A percentile compares a stretch with the other conserved stretches of the same genome.
These are phyloP conservation scores for Rhododendron williamsianum DNA, from an alignment of 148 eudicot genomes.

Conservation along the genomic window DNA sequence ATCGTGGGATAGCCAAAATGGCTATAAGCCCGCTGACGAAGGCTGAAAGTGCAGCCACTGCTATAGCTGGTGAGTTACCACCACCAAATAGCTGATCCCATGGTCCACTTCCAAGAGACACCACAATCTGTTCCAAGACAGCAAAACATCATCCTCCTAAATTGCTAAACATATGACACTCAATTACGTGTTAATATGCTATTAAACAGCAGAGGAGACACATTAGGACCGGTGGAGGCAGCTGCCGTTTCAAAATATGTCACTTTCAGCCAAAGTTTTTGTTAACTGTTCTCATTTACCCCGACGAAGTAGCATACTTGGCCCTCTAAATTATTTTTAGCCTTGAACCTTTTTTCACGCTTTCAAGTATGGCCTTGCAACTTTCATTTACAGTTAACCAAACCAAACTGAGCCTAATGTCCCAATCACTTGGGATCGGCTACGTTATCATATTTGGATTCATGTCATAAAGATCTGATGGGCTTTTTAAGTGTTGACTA, in stretches of 20 bases:
- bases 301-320: neutral
- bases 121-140: constrained; percentile 56
- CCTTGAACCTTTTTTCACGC: neutral
- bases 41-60: constrained; percentile 63
- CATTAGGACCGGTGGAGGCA: neutral
- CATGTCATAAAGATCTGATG: too few relatives aligned
- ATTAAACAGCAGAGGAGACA: neutral
- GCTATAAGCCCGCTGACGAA: constrained; percentile 62
- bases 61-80: constrained; percentile 80
- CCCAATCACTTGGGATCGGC: too few relatives aligned
- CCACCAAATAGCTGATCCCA: constrained; percentile 90
- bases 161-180: constrained; percentile 8
- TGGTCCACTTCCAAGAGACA: constrained; percentile 85
- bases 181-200: neutral
- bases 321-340: neutral
- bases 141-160: constrained; percentile 8
- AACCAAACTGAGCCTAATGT: too few relatives aligned
- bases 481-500: too few relatives aligned
- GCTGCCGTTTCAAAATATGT: neutral
- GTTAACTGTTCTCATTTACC: neutral
- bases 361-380: neutral
- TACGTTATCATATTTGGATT: too few relatives aligned
- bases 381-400: neutral
- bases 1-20: constrained; percentile 62
- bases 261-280: neutral